Evolutionary conservation across 495 filamentous ascomycete genomes (phyloP).

Genomic region (Apodospora peruviana): DNA sequence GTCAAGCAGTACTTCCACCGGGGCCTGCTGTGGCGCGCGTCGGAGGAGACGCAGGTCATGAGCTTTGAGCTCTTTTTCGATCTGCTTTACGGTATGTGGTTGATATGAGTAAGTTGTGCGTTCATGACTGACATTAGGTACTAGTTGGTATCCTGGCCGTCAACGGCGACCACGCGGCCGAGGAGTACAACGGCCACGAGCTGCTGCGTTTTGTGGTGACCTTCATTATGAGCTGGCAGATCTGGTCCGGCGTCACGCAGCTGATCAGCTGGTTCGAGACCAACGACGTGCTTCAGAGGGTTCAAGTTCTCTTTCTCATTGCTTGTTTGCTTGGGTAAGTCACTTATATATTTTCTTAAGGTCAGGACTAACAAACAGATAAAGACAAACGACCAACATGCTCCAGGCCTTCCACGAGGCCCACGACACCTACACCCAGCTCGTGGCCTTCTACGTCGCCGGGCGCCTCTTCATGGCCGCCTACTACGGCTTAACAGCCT

Average conservation of each 20-base stretch:
- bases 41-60: conserved; percentile 45
- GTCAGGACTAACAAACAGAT: background rate
- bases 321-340: conserved; percentile 45
- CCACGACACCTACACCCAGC: conserved; percentile 41
- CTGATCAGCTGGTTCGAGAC: conserved; percentile 53
- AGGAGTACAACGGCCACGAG: conserved; percentile 41
- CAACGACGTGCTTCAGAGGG: conserved; percentile 50
- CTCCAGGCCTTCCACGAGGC: conserved; percentile 38
- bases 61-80: conserved; percentile 56
- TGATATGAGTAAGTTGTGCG: background rate
- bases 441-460: conserved; percentile 52
- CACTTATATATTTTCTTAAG: background rate
- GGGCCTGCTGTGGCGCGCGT: conserved; percentile 53
- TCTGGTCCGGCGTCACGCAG: conserved; percentile 50
- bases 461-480: conserved; percentile 44
- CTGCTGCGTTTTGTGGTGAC: conserved; percentile 48
- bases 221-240: conserved; percentile 54
- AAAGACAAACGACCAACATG: conserved; percentile 51
- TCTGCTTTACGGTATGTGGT: conserved; percentile 26
- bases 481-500: conserved; percentile 37
- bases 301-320: conserved; percentile 49
- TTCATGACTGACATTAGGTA: conserved; percentile 20
- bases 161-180: conserved; percentile 50
- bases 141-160: conserved; percentile 58
- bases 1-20: conserved; percentile 58